Conservation (phyloP, 768 basidiomycete genomes). For the Neoboletus brunneissimus region DNA sequence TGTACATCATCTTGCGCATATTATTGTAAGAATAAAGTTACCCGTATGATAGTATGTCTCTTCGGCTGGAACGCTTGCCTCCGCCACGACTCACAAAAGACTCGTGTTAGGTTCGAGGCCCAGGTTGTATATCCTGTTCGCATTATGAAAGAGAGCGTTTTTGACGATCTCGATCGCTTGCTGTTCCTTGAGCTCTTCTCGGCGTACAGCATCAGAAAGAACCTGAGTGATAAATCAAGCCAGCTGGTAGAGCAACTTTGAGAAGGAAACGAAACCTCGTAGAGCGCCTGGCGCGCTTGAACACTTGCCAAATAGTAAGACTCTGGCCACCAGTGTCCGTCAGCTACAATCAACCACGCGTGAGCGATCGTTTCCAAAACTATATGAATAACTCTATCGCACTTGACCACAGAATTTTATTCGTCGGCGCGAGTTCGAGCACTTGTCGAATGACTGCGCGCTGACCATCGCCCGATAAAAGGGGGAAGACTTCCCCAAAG, state of each 20-base stretch:
- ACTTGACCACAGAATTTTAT: conserved; percentile 84
- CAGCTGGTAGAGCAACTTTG: conserved; percentile 36
- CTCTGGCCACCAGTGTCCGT: conserved; percentile 63
- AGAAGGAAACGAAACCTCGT: conserved; percentile 40
- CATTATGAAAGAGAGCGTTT: conserved; percentile 62
- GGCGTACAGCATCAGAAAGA: conserved; percentile 46
- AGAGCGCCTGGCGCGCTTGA: conserved; percentile 64
- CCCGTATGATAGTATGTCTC: neutral
- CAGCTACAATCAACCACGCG: conserved; percentile 5
- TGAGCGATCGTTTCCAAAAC: neutral
- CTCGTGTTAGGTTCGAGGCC: conserved; percentile 37
- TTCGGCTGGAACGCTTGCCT: neutral
- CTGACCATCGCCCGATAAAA: conserved; percentile 63
- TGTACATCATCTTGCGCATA: too few relatives aligned
- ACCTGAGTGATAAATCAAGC: conserved; percentile 59
- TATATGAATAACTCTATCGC: conserved; percentile 17
- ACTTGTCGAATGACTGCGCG: conserved; percentile 55
- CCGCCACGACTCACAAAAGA: conserved; percentile 1
- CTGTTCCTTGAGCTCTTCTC: conserved; percentile 49
- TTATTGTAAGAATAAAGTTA: neutral
- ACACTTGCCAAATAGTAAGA: conserved; percentile 64
- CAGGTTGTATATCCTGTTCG: conserved; percentile 62
- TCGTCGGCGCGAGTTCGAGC: conserved; percentile 70
- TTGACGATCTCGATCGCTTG: conserved; percentile 55
- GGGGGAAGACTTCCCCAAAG: conserved; percentile 77